Evolutionary conservation across 805 yeast species (phyloP).

Genomic region (Yamadazyma insecticola): DNA sequence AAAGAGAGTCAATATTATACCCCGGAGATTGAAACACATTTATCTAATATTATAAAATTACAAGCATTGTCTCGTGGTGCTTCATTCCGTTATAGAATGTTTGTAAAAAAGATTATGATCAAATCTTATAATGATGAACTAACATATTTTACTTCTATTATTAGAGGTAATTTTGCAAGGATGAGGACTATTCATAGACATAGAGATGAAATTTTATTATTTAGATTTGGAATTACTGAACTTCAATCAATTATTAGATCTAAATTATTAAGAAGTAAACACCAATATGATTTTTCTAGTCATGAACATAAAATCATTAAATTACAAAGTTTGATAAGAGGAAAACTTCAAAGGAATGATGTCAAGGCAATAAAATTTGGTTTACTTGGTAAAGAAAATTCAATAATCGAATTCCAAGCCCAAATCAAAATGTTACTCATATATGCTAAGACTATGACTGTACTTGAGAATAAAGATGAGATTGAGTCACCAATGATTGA

Average conservation of each 20-base stretch:
- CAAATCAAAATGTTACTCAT: conserved; percentile 19
- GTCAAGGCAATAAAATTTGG: conserved; percentile 7
- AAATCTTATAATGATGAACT: conserved; percentile 52
- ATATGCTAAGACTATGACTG: conserved; percentile 14
- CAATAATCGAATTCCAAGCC: conserved; percentile 37
- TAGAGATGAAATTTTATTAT: conserved; percentile 27
- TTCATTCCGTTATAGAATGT: conserved; percentile 55
- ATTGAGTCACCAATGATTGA: conserved; percentile 19
- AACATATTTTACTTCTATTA: conserved; percentile 42
- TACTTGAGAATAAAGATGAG: conserved; percentile 17
- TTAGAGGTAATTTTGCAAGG: conserved; percentile 45
- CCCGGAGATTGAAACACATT: conserved; percentile 13
- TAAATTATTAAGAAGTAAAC: conserved; percentile 12
- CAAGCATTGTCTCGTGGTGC: conserved; percentile 75
- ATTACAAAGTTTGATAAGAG: conserved; percentile 45
- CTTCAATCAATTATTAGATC: conserved; percentile 38
- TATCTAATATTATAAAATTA: conserved; percentile 39
- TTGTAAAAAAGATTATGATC: conserved; percentile 58
- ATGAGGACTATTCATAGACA: conserved; percentile 27
- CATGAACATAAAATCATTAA: conserved; percentile 18
- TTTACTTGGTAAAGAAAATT: conserved; percentile 10
- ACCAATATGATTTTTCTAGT: conserved; percentile 5
- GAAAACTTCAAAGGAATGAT: conserved; percentile 23
- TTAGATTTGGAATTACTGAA: conserved; percentile 26
- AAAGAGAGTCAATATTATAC: conserved; percentile 12